These are phyloP conservation scores for Rasamsonia emersonii DNA, from an alignment of 2,329 filamentous ascomycete species.

Conservation along the genomic window DNA sequence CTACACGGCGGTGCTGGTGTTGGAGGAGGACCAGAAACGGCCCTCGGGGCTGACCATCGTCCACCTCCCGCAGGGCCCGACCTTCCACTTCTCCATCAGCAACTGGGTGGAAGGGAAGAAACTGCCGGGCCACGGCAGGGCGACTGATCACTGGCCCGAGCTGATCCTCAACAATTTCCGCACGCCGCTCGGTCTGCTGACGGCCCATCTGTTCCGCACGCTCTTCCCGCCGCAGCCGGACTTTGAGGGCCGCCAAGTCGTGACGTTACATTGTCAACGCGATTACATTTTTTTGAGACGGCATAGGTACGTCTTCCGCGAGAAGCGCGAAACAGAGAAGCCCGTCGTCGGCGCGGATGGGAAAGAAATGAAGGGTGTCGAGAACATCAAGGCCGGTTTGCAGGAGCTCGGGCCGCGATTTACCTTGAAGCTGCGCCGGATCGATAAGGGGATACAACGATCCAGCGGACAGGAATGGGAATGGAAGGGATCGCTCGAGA, in stretches of 20 bases:
- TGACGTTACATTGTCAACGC: slow-evolving; percentile 88
- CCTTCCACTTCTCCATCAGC: slow-evolving; percentile 83
- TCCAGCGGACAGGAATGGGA: slow-evolving; percentile 81
- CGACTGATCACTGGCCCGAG: slow-evolving; percentile 85
- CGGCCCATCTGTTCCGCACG: slow-evolving; percentile 73
- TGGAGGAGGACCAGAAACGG: slow-evolving; percentile 83
- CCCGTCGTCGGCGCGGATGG: slow-evolving; percentile 73
- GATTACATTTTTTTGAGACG: slow-evolving; percentile 92
- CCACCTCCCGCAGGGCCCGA: slow-evolving; percentile 75
- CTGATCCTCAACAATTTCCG: slow-evolving; percentile 89
- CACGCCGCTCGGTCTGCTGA: slow-evolving; percentile 80
- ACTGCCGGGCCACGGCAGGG: slow-evolving; percentile 80
- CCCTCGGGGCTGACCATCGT: slow-evolving; percentile 75
- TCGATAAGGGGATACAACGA: slow-evolving; percentile 80
- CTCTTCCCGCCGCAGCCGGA: slow-evolving; percentile 77
- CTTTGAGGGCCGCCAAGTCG: slow-evolving; percentile 75
- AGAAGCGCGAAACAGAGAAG: slow-evolving; percentile 81
- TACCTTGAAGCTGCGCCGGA: slow-evolving; percentile 78
- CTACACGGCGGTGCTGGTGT: slow-evolving; percentile 74
- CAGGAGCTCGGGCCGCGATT: slow-evolving; percentile 82
- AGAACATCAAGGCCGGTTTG: slow-evolving; percentile 75
- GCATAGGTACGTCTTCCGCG: slow-evolving; percentile 86
- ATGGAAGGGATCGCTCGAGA: slow-evolving; percentile 95
- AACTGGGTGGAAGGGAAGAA: slow-evolving; percentile 87
- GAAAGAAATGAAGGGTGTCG: slow-evolving; percentile 72